Base-by-base conservation (phyloP, 106 monocot species). In the Dendrobium catenatum region DNA sequence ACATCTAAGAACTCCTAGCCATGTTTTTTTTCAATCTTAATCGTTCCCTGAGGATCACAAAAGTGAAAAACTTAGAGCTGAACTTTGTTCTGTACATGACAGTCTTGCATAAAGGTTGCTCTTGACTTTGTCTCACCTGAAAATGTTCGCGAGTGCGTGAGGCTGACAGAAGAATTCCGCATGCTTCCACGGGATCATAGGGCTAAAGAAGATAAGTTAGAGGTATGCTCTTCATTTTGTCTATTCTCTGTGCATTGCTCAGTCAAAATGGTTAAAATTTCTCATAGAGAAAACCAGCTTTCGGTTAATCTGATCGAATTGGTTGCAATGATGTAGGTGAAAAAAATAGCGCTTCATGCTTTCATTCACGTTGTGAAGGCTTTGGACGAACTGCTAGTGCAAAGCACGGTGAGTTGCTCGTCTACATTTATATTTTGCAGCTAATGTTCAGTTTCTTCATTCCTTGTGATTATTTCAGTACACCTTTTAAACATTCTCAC, bases 31-130 rank as follows among this genome's bases (percentile, higher is more conserved):
- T 48, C 11, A 48, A 9, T 51, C 51, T 51, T 13, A 10, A 51
- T 3, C 13, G 51, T 51, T 10, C 10, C 13, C 15, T 7, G 2
- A 8, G 7, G 24, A 40, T 37, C 33, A 70, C 11, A 37, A 4
- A 33, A 37, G 37, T 70, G 6, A 4, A 33, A 16, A 16, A 66
- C 9, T 9, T 33, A 4, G 68, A 10, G 44, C 67, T 80, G 31
- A 46, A 68, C 1, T 51, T 58, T 16, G 15, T 68, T 49, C 18
- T 59, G 4, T 82, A 15, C 70, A 70, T 70, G 55, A 24, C 77
- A 89, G 89, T 89, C 89, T 48, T 89, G 89, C 84, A 89, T 84
- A 79, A 89, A 86, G 58, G 89, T 89, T 43, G 89, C 86, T 3
- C 78, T 89, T 16, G 82, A 89, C 47, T 89, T 89, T 72, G 84